Conservation (phyloP, 805 yeast genomes). For the Candida coquimbonensis region DNA sequence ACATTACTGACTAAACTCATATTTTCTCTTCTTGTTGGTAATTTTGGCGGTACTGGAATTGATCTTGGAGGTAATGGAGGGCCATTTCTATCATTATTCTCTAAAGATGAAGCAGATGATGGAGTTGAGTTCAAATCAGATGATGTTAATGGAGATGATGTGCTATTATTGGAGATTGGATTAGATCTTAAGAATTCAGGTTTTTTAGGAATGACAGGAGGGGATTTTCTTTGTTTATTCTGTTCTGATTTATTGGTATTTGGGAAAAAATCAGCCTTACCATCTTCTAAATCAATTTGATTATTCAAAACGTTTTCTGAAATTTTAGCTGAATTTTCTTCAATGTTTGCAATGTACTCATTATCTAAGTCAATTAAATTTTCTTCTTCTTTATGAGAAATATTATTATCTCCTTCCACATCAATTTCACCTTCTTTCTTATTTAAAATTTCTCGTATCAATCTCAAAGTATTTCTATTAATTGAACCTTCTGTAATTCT, state of each 20-base stretch:
- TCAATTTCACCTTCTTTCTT: constrained; percentile 20
- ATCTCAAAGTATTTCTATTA: constrained; percentile 36
- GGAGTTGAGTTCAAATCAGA: neutral
- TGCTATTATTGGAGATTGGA: neutral
- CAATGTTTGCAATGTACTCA: constrained; percentile 17
- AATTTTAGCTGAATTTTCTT: constrained; percentile 9
- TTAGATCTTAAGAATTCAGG: constrained; percentile 14
- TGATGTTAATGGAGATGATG: neutral
- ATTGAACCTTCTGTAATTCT: constrained; percentile 68
- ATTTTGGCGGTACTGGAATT: constrained; percentile 26
- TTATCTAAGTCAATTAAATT: constrained; percentile 22
- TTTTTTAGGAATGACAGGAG: constrained; percentile 23
- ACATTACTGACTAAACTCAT: neutral
- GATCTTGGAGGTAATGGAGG: constrained; percentile 22
- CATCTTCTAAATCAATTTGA: constrained; percentile 31
- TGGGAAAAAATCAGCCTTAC: constrained; percentile 15
- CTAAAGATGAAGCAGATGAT: constrained; percentile 15
- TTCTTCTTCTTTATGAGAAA: neutral
- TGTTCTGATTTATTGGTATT: constrained; percentile 1
- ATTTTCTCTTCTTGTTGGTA: neutral
- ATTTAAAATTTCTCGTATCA: constrained; percentile 14
- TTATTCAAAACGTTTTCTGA: constrained; percentile 15
- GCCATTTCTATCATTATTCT: no score
- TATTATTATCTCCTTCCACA: constrained; percentile 19
- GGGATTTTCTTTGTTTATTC: neutral